These are phyloP conservation scores for Hibiscus syriacus DNA, from an alignment of 345 rosid species.

Conservation along the genomic window DNA sequence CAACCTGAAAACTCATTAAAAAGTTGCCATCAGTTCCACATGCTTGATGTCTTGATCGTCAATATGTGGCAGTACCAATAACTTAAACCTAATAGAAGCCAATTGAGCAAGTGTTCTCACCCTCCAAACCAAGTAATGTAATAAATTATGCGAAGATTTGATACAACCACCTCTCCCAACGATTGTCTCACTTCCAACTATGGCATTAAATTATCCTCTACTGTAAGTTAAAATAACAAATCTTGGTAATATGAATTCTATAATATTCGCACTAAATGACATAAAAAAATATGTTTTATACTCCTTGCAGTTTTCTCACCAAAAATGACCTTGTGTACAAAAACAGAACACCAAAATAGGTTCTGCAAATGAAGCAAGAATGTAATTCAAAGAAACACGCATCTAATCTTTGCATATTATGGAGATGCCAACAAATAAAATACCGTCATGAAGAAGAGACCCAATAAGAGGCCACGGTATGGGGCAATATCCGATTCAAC, in stretches of 20 bases:
- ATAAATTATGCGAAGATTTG: background rate
- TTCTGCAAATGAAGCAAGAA: background rate
- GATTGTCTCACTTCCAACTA: background rate
- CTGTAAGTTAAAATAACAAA: background rate
- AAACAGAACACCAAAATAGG: background rate
- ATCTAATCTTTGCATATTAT: background rate
- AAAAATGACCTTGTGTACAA: background rate
- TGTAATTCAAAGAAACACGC: background rate
- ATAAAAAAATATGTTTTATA: background rate
- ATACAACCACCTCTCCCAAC: background rate
- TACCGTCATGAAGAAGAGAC: too few species aligned
- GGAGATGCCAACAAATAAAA: conserved; percentile 5
- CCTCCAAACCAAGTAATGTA: background rate
- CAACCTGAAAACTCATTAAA: conserved; percentile 19
- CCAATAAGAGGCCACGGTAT: too few species aligned
- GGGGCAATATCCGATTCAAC: too few species aligned
- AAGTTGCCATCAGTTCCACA: conserved; percentile 21
- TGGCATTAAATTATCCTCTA: too few species aligned
- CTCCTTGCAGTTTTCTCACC: background rate
- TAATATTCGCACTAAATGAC: background rate
- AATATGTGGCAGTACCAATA: conserved; percentile 4
- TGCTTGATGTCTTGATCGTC: conserved; percentile 10
- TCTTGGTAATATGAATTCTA: background rate
- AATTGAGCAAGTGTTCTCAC: background rate
- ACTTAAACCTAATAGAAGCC: conserved; percentile 1